Conservation (phyloP, 2,329 filamentous ascomycete genomes). For the Botrytis aclada region DNA sequence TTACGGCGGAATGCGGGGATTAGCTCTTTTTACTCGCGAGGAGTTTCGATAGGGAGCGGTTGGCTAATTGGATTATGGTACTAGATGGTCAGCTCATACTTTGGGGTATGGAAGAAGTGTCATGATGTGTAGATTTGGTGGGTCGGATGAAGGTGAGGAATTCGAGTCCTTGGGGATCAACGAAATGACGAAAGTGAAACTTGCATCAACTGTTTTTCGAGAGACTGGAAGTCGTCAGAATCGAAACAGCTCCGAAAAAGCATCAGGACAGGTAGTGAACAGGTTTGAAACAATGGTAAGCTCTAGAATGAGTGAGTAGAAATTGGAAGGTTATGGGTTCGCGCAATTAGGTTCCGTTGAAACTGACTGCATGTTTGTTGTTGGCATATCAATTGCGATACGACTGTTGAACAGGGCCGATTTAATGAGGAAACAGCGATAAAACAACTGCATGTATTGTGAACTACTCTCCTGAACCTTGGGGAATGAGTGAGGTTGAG, state of each 20-base stretch:
- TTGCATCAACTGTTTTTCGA: not conserved
- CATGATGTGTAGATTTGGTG: not conserved
- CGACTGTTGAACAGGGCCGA: not conserved
- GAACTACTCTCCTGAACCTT: not conserved
- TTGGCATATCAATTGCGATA: not conserved
- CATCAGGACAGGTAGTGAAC: not conserved
- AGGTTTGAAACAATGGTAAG: not conserved
- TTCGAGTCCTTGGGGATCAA: not conserved
- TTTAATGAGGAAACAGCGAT: not conserved
- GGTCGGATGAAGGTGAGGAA: not conserved
- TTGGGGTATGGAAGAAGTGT: accelerated
- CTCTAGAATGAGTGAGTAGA: not conserved
- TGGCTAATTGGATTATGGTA: too few species aligned
- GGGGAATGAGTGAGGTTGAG: not conserved
- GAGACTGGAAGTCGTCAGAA: not conserved
- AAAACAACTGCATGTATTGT: not conserved
- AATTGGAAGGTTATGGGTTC: not conserved
- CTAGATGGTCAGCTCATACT: too few species aligned
- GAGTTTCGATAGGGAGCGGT: too few species aligned
- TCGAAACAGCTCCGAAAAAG: accelerated
- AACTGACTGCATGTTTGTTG: not conserved
- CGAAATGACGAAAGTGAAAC: not conserved
- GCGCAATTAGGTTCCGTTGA: not conserved
- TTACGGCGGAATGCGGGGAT: not conserved
- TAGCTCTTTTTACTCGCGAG: not conserved